Base-by-base conservation (phyloP, 441 rosid genomes). In the Eruca vesicaria region DNA sequence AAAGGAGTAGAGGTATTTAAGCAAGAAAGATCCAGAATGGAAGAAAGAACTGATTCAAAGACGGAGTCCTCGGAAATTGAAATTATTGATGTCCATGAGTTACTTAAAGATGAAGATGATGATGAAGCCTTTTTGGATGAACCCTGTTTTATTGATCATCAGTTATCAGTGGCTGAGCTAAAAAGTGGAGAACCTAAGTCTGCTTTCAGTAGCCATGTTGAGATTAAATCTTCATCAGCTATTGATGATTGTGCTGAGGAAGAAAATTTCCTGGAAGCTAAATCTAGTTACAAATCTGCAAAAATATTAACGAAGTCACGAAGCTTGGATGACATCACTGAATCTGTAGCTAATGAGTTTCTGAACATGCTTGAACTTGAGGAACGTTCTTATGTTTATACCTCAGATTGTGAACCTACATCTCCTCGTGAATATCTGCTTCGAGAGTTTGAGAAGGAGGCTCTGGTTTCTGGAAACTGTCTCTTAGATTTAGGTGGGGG, bases 341-440 rank as follows among this genome's bases (percentile, higher is more conserved):
- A 89, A 48, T 84, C 91, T 6, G 90, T 93, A 74, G 91, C 90
- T 14, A 80, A 78, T 78, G 94, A 91, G 77, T 92, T 92, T 82
- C 84, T 95, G 69, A 87, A 84, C 52, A 87, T 89, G 97, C 82
- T 89, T 78, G 94, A 85, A 57, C 73, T 83, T 68, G 96, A 86
- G 62, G 85, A 85, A 45, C 72, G 79, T 80, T 72, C 89, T 71
- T 81, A 74, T 78, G 75, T 81, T 72, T 72, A 72, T 66, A 66
- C 78, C 72, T 86, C 92, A 59, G 90, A 84, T 74, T 52, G 85
- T 79, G 87, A 84, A 76, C 90, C 91, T 6, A 94, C 92, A 72
- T 94, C 99, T 83, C 97, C 99, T 50, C 89, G 98, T 71, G 96
- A 86, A 84, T 78, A 78, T 76, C 83, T 92, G 74, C 84, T 89